Evolutionary conservation across 1,284 basidiomycete species (phyloP), one percentile per base, ranked within the genome.

Genomic region (Stygiomarasmius scandens): DNA sequence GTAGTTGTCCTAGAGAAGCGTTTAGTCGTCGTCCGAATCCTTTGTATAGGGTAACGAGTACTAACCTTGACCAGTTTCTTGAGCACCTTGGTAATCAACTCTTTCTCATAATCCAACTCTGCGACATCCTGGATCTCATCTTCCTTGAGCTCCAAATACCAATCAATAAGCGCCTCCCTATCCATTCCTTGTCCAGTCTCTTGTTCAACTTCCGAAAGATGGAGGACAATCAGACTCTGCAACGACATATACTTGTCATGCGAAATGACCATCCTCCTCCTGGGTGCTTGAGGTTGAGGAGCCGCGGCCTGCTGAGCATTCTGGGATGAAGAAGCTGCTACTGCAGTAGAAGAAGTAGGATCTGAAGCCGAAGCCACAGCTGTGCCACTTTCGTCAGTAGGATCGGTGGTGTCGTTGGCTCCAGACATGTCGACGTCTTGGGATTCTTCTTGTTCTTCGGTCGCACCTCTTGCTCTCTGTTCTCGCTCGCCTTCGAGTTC

Each of bases 141-240:
- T 73, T 99, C 97, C 71, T 86, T 90, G 61, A 86, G 77, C 76
- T 99, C 95, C 53, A 99, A 82, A 71, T 98, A 99, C 95, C 95
- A 97, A 71, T 97, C 93, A 60, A 97, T 89, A 47, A 99, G 81
- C 67, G 96, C 95, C 62, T 96, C 92, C 50, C 89, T 82, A 69
- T 95, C 91, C 23, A 97, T 76, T 10, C 96, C 96, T 48, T 77
- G 81, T 23, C 89, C 89, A 0, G 85, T 89, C 63, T 86, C 83
- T 9, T 84, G 80, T 76, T 99, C 97, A 6, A 88, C 76, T 47
- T 89, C 86, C 29, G 86, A 81, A 16, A 99, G 79, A 66, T 95
- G 89, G 53, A 96, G 70, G 11, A 99, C 87, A 63, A 96, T 84
- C 59, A 98, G 79, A 65, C 89, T 93, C 76, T 95, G 94, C 63